Base-by-base conservation (phyloP, 1,284 basidiomycete species). In the Ceratobasidium sp. region DNA sequence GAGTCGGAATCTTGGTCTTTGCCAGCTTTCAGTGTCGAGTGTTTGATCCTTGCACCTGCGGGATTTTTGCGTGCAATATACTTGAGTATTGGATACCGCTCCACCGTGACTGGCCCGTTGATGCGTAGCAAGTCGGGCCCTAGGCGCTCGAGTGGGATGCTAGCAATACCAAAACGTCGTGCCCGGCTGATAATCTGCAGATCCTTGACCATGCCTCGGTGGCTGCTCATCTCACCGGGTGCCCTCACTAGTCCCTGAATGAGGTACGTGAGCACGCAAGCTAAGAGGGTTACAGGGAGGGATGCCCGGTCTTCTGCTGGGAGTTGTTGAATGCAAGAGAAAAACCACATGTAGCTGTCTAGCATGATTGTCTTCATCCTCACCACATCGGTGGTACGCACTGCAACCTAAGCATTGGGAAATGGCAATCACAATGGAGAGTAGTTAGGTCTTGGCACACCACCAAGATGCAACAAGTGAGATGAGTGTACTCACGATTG, bases 11-110 rank as follows among this genome's bases (percentile, higher is more conserved):
- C n/a, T 41, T 11, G 11, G 51, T 53, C 51, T 53, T 22, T 22
- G 51, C 24, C 51, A 22, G 9, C 24, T 22, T 53, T 17, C 22
- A 11, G 4, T 53, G 19, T n/a, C 4, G 51, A 22, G 22, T 22
- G 22, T 41, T 63, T 63, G 14, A 63, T 31, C 15, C 60, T 31
- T n/a, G 60, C 60, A 1, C 60, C 60, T 45, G 60, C 60, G 2
- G 60, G 60, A 14, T 44, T 41, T 19, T 63, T 44, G 44, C 60
- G 60, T 7, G 17, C 27, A n/a, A 47, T n/a, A 36, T 63, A 63
- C 36, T 63, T 44, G 22, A 63, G 60, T 19, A 63, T 63, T 7
- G 33, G 33, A 29, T 44, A 45, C 7, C 36, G 9, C 17, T 19
- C 22, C 15, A 44, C 7, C 36, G 22, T 44, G 24, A 63, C 36